Percentiles rank a stretch among this genome's conserved stretches.
phyloP scores from a whole-genome alignment of 1,139 yeast species.

The Sugiyamaella novakii region DNA sequence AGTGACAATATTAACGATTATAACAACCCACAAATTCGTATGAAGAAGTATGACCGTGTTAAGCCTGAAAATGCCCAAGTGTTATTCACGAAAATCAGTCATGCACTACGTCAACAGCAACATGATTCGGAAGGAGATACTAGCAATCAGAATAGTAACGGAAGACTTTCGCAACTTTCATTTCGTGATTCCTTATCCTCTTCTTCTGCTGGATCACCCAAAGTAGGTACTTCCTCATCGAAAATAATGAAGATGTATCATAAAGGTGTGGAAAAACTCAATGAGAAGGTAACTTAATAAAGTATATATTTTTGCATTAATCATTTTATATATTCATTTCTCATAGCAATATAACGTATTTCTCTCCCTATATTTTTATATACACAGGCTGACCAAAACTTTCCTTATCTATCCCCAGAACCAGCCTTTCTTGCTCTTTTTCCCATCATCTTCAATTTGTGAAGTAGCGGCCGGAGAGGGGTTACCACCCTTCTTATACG shows the following conservation, averaged over 20 bases:
- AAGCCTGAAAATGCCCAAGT: slow-evolving; percentile 59
- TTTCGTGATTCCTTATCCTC: slow-evolving; percentile 15
- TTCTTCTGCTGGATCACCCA: slow-evolving; percentile 15
- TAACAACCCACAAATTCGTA: slow-evolving; percentile 55
- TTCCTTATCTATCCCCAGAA: slow-evolving; percentile 4
- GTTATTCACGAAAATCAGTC: slow-evolving; percentile 48
- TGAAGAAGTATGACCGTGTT: slow-evolving; percentile 62
- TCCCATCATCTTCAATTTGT: neutral
- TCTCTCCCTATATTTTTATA: no score
- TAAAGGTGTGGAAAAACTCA: slow-evolving; percentile 29
- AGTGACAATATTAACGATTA: slow-evolving; percentile 55
- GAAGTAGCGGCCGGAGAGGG: neutral
- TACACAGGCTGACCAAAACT: no score
- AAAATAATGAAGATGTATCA: slow-evolving; percentile 33
- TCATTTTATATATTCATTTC: slow-evolving; percentile 1
- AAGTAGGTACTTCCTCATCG: slow-evolving; percentile 24
- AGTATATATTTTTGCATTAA: neutral
- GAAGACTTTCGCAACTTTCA: slow-evolving; percentile 15
- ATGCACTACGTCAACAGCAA: slow-evolving; percentile 27
- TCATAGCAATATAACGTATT: neutral
- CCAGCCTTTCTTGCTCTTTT: slow-evolving; percentile 2
- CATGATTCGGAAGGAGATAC: slow-evolving; percentile 8
- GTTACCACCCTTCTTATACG: neutral
- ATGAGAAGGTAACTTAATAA: slow-evolving; percentile 24
- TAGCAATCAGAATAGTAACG: slow-evolving; percentile 13